Percentiles rank a stretch among this genome's conserved stretches.
Evolutionary conservation across 2,329 filamentous ascomycete species (phyloP).

Genomic region (Scorias spongiosa): DNA sequence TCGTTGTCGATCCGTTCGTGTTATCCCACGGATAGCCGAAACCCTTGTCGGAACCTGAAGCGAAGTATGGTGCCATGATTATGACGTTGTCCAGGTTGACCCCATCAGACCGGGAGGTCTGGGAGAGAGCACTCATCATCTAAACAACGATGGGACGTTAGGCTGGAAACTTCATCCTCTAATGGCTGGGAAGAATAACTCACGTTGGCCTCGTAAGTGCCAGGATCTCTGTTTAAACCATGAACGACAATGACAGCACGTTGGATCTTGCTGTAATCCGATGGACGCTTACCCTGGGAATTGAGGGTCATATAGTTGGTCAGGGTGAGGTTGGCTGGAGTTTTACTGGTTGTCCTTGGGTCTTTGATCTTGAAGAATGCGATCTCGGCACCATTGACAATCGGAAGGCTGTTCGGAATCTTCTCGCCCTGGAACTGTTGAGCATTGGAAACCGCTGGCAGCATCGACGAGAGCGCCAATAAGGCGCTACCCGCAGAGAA

Average conservation of each 20-base stretch:
- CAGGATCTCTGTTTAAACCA: constrained; percentile 15
- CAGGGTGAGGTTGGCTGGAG: constrained; percentile 11
- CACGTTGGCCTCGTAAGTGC: constrained; percentile 12
- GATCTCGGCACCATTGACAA: constrained; percentile 9
- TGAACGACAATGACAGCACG: constrained; percentile 18
- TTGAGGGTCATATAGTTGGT: constrained; percentile 19
- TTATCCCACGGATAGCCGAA: constrained; percentile 19
- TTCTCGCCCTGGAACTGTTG: constrained; percentile 14
- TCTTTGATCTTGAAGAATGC: constrained; percentile 21
- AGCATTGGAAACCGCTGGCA: constrained; percentile 4
- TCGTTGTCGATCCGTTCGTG: constrained; percentile 15
- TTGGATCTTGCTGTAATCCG: constrained; percentile 10
- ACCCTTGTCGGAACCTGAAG: constrained; percentile 20
- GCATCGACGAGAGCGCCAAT: constrained; percentile 1
- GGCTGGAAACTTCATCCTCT: not conserved
- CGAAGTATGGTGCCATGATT: constrained; percentile 20
- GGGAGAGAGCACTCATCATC: constrained; percentile 16
- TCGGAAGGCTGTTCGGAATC: constrained; percentile 10
- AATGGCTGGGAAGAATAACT: not conserved
- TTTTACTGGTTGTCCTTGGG: constrained; percentile 7
- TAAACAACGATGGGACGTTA: constrained; percentile 1
- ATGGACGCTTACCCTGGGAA: constrained; percentile 10
- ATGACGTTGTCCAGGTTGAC: constrained; percentile 17
- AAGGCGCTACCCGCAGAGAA: not conserved
- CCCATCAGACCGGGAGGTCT: constrained; percentile 9